Conservation (phyloP, 2,329 filamentous ascomycete species). For the Myotisia sp. region DNA sequence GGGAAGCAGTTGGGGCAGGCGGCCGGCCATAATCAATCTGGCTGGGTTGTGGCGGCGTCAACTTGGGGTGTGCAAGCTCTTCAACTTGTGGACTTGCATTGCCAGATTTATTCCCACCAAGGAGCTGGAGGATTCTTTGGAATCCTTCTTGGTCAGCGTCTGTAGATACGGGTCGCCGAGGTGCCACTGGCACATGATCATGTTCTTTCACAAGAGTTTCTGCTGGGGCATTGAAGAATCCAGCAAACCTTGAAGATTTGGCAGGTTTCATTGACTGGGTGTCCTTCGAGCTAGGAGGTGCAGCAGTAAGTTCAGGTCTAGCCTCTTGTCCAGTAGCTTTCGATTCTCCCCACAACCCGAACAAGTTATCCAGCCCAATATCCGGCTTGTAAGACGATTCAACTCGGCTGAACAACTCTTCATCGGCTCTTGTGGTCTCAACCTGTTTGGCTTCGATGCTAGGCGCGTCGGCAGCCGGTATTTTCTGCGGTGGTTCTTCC, state of each 20-base stretch:
- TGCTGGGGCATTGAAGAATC: constrained; percentile 52
- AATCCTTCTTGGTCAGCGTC: constrained; percentile 76
- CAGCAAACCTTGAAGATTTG: constrained; percentile 75
- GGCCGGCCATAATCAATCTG: constrained; percentile 16
- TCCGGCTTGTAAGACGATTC: constrained; percentile 52
- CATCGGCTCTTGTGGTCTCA: constrained; percentile 29
- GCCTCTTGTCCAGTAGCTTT: constrained; percentile 29
- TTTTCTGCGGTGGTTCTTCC: constrained; percentile 32
- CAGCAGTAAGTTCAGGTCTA: constrained; percentile 19
- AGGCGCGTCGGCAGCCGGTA: constrained; percentile 16
- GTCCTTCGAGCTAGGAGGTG: constrained; percentile 26
- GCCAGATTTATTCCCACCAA: constrained; percentile 43
- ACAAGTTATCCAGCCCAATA: constrained; percentile 61
- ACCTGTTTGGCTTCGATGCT: constrained; percentile 27
- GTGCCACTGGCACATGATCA: constrained; percentile 19
- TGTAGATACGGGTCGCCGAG: constrained; percentile 29
- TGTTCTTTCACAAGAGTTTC: constrained; percentile 36
- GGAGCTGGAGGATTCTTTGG: constrained; percentile 65
- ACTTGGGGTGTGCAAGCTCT: constrained; percentile 19
- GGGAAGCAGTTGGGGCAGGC: constrained; percentile 18
- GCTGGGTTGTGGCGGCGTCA: constrained; percentile 14
- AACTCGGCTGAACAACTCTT: constrained; percentile 39
- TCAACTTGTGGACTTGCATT: constrained; percentile 33
- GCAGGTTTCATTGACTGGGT: constrained; percentile 37
- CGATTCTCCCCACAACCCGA: constrained; percentile 45